These are phyloP conservation scores for Fusarium sarcochroum DNA, from an alignment of 2,329 filamentous ascomycete genomes.

Conservation along the genomic window DNA sequence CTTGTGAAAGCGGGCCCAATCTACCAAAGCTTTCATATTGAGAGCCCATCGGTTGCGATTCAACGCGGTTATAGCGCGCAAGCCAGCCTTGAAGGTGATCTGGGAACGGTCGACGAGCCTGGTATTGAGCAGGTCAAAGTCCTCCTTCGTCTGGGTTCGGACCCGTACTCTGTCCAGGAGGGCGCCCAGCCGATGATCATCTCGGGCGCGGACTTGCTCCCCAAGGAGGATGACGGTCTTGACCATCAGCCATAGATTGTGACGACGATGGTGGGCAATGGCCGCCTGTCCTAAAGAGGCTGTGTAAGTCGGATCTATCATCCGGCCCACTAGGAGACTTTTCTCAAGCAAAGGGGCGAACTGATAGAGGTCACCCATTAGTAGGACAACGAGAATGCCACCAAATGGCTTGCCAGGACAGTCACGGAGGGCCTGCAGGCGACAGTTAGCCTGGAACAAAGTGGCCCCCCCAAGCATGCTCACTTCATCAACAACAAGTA, in stretches of 20 bases:
- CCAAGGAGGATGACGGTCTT: constrained; percentile 26
- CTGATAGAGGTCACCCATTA: constrained; percentile 30
- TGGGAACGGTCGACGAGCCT: constrained; percentile 22
- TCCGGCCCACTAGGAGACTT: constrained; percentile 20
- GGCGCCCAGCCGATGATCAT: constrained; percentile 22
- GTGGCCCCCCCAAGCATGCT: constrained; percentile 23
- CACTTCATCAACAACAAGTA: constrained; percentile 22
- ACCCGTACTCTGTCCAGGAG: constrained; percentile 23
- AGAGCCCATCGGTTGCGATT: constrained; percentile 21
- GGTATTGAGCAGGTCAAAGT: constrained; percentile 12
- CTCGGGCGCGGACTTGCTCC: no score
- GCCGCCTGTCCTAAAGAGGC: constrained; percentile 4
- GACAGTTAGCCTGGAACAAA: constrained; percentile 14
- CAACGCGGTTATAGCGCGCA: constrained; percentile 29
- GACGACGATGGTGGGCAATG: constrained; percentile 21
- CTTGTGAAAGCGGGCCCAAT: constrained; percentile 18
- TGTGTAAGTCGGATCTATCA: constrained; percentile 5
- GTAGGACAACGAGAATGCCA: constrained; percentile 19
- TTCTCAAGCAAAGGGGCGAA: constrained; percentile 18
- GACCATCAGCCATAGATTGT: constrained; percentile 22
- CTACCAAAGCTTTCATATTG: constrained; percentile 18
- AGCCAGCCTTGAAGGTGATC: constrained; percentile 27
- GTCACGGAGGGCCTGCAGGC: constrained; percentile 13
- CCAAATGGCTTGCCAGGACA: constrained; percentile 25
- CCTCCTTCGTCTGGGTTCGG: constrained; percentile 11